phyloP scores from a whole-genome alignment of 768 basidiomycete species.

The Brasilioporus rufonigricans region DNA sequence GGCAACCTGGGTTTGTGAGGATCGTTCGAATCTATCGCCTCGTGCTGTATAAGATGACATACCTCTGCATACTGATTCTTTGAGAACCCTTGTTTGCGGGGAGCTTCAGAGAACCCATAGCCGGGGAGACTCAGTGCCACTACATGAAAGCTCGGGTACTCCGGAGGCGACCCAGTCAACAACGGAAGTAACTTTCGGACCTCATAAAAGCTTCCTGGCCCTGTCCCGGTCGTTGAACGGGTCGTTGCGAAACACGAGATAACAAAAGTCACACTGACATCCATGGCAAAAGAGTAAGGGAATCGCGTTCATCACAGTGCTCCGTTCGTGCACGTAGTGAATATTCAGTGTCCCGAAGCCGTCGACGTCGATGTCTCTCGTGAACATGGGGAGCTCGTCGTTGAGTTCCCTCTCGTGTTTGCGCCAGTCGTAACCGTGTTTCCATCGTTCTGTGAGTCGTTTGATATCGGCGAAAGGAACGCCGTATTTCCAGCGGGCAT shows the following conservation, averaged over 20 bases:
- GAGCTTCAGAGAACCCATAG: constrained; percentile 60
- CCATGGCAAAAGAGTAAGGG: constrained; percentile 63
- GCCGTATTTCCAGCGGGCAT: constrained; percentile 51
- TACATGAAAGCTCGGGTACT: constrained; percentile 56
- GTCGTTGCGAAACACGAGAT: not conserved
- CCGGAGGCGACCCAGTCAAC: constrained; percentile 38
- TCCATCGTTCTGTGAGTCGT: constrained; percentile 50
- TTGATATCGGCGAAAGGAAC: constrained; percentile 47
- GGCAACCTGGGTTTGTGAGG: constrained; percentile 31
- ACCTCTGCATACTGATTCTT: constrained; percentile 55
- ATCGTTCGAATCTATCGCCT: too few relatives aligned
- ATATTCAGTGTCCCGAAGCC: constrained; percentile 48
- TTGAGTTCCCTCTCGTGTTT: constrained; percentile 53
- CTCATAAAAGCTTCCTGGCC: constrained; percentile 52
- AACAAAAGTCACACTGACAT: constrained; percentile 34
- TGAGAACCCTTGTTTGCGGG: constrained; percentile 50
- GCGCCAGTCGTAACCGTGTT: constrained; percentile 54
- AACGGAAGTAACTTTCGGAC: constrained; percentile 52
- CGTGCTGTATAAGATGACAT: not conserved
- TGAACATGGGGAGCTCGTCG: constrained; percentile 53
- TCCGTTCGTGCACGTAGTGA: constrained; percentile 59
- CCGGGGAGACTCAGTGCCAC: constrained; percentile 59
- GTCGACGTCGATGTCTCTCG: constrained; percentile 46
- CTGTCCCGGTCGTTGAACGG: constrained; percentile 17
- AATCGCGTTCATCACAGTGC: constrained; percentile 43